Evolutionary conservation across 2,329 filamentous ascomycete genomes (phyloP), one percentile per base, ranked within the genome.

Genomic region (Pestalotiopsis sp.): DNA sequence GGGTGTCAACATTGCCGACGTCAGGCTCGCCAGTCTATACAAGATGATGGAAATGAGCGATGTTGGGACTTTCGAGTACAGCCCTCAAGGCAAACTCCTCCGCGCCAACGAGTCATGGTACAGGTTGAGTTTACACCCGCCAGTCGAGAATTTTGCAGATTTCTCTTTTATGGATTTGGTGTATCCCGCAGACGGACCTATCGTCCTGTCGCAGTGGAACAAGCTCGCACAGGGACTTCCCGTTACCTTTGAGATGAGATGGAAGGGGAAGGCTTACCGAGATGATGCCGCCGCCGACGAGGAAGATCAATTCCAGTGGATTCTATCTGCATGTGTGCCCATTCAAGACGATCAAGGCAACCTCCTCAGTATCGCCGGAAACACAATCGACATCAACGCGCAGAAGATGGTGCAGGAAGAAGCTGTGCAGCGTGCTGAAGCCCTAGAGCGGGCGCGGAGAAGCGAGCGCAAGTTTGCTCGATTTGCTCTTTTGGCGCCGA

Each of bases 401-500:
- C 68, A 70, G 58, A 69, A 69, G 39, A 45, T 39, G 31, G 58
- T 66, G 14, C 68, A 69, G 25, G 38, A 67, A 23, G 64, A 69
- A 27, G 68, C 68, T 1, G n/a, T 69, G 3, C 64, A 69, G 45
- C 68, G 68, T 12, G 68, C 68, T 11, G 65, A 67, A 27, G 68
- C 68, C 4, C 60, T 69, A 13, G 68, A 87, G 72, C 87, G 91
- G 73, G 87, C 87, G 0, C 83, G 86, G 56, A 88, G 90, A 74
- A 90, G 90, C 76, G 93, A 96, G 77, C 91, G 91, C 41, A 91
- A 92, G 68, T 95, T 96, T 76, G 93, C 92, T 1, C 86, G 92
- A 59, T 94, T 96, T 91, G 92, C 93, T 2, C 93, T 95, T 75
- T 93, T 94, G 72, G 92, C 92, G 0, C 93, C 93, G 0, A 93